Evolutionary conservation across 2,329 filamentous ascomycete species (phyloP).

Genomic region (Malbranchea zuffiana): DNA sequence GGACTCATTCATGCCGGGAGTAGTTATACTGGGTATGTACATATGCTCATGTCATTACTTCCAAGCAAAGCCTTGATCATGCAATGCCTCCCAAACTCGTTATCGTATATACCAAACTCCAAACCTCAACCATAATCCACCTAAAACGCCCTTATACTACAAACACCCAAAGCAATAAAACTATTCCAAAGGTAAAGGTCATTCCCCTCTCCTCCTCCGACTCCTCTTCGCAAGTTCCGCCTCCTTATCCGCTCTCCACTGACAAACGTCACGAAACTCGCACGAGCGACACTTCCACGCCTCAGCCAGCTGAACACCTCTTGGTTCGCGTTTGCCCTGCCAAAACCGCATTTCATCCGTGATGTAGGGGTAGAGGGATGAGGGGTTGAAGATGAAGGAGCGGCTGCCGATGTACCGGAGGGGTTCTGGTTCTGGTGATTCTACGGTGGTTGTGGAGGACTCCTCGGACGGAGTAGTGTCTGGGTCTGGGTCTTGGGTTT

Average conservation of each 20-base stretch:
- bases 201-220: conserved; percentile 20
- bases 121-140: no score
- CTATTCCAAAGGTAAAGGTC: no score
- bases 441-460: background rate
- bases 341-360: conserved; percentile 71
- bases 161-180: no score
- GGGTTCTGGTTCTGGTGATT: conserved; percentile 1
- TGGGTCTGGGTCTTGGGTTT: conserved; percentile 17
- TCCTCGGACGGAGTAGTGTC: background rate
- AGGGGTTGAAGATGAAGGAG: conserved; percentile 55
- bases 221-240: conserved; percentile 40
- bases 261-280: conserved; percentile 68
- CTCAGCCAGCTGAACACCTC: conserved; percentile 70
- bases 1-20: no score
- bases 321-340: conserved; percentile 60
- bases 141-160: no score
- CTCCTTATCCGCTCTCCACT: conserved; percentile 64
- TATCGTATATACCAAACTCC: no score
- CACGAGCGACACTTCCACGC: conserved; percentile 80
- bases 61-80: no score
- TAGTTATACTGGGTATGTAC: no score
- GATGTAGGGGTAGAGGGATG: conserved; percentile 55
- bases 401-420: conserved; percentile 42
- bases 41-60: no score
- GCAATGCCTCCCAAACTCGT: no score